Evolutionary conservation across 2,329 filamentous ascomycete species (phyloP), one percentile per base, ranked within the genome.

Genomic region (Magnaporthiopsis rhizophila): DNA sequence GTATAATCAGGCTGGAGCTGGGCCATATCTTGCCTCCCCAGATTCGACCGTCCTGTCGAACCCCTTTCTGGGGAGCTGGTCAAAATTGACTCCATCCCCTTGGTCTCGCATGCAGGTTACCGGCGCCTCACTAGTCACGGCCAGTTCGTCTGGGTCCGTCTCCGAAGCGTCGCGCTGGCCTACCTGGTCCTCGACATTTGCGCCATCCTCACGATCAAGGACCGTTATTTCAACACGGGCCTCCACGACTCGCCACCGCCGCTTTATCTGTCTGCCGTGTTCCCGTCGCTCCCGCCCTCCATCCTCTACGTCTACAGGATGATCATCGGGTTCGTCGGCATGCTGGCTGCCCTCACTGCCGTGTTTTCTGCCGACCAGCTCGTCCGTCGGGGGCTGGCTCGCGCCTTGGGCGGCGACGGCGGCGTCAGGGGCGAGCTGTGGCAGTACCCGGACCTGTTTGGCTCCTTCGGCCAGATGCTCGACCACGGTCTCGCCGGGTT

Each of bases 401-500:
- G 86, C 50, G 74, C 79, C 67, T 74, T 80, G 28, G 28, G 28
- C 3, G 28, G 28, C 66, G 66, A 83, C 62, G 74, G 82, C 50
- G 84, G 85, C 9, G 73, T 77, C 58, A 77, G 79, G 58, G 74
- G 73, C 9, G 77, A 83, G 60, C 75, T 84, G 2, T 86, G 82
- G 83, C 78, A 80, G 61, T 79, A 81, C 66, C 79, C 85, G 0
- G 75, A 83, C 36, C 77, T 83, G 5, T 81, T 87, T 65, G 88
- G 89, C 15, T 79, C 79, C 26, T 77, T 83, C 64, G 69, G 70
- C 57, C 75, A 79, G 32, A 79, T 93, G 2, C 75, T 88, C 13
- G 85, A 92, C 66, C 80, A 85, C 65, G 93, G 94, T 0, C 79
- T 97, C 2, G 82, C 84, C 0, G 93, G 92, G 0, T 89, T 89